Percentiles rank a stretch among this genome's conserved stretches.
These are phyloP conservation scores for Malassezia nana DNA, from an alignment of 1,284 basidiomycete genomes.

Conservation along the genomic window DNA sequence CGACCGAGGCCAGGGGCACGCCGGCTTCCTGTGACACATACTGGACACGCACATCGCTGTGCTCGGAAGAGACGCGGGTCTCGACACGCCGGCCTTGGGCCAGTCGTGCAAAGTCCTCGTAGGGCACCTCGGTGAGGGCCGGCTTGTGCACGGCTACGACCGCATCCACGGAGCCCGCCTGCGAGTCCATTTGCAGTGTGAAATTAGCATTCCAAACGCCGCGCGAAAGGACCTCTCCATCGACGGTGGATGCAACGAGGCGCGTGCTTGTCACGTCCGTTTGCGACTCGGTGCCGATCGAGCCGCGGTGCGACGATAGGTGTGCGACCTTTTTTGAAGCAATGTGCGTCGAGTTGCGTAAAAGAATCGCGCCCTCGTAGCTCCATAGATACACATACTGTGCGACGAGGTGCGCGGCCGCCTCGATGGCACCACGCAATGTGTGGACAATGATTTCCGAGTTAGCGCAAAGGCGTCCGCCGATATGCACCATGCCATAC, in stretches of 20 bases:
- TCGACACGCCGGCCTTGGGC: constrained; percentile 21
- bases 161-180: constrained; percentile 24
- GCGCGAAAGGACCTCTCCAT: constrained; percentile 1
- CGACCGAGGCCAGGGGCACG: constrained; percentile 25
- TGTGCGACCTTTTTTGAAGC: background rate
- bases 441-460: background rate
- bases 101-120: constrained; percentile 17
- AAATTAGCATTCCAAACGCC: constrained; percentile 23
- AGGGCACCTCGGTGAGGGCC: constrained; percentile 9
- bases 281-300: background rate
- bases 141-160: constrained; percentile 25
- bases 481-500: constrained; percentile 24
- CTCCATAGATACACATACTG: background rate
- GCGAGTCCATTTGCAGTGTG: constrained; percentile 21
- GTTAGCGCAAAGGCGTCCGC: background rate
- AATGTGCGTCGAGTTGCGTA: background rate
- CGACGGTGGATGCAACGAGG: background rate
- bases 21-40: constrained; percentile 21
- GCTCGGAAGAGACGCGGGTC: constrained; percentile 20
- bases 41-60: constrained; percentile 24
- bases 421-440: background rate
- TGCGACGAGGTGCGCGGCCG: background rate
- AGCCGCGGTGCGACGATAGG: background rate
- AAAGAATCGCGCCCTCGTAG: background rate
- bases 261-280: background rate